A percentile compares a stretch with the other conserved stretches of the same genome.
phyloP scores from a whole-genome alignment of 2,329 filamentous ascomycete species.

The Aspergillus spinulosporus region DNA sequence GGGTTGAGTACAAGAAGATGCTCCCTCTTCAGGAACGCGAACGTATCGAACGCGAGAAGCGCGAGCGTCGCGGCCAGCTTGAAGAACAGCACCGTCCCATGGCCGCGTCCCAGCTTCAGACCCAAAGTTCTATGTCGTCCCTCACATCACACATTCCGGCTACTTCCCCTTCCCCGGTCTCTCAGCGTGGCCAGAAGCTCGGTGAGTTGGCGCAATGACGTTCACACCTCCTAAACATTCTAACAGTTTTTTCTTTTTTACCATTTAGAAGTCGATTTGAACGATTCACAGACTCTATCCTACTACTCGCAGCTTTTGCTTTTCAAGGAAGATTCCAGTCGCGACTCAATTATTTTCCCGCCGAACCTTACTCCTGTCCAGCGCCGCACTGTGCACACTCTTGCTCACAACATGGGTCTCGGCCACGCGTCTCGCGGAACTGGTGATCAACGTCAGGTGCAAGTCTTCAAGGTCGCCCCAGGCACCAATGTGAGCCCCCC shows the following conservation, averaged over 20 bases:
- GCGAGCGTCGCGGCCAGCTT: constrained; percentile 89
- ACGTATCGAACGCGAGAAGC: constrained; percentile 94
- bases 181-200: constrained; percentile 48
- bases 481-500: constrained; percentile 60
- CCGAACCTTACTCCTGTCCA: constrained; percentile 77
- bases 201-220: constrained; percentile 28
- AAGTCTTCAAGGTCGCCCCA: constrained; percentile 68
- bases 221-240: not conserved
- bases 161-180: constrained; percentile 68
- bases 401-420: constrained; percentile 92
- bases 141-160: constrained; percentile 65
- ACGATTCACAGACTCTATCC: constrained; percentile 80
- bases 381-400: constrained; percentile 85
- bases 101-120: constrained; percentile 65
- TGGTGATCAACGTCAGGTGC: constrained; percentile 83
- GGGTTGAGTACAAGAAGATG: constrained; percentile 99
- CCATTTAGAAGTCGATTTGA: constrained; percentile 73
- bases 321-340: constrained; percentile 76
- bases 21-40: constrained; percentile 90
- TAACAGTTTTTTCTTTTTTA: not conserved
- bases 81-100: constrained; percentile 92
- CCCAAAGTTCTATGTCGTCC: constrained; percentile 83
- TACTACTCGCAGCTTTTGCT: constrained; percentile 89
- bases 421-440: constrained; percentile 87
- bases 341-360: constrained; percentile 83